A percentile compares a stretch with the other conserved stretches of the same genome.
These are phyloP conservation scores for Aspergillus udagawae DNA, from an alignment of 2,329 filamentous ascomycete genomes.

Conservation along the genomic window DNA sequence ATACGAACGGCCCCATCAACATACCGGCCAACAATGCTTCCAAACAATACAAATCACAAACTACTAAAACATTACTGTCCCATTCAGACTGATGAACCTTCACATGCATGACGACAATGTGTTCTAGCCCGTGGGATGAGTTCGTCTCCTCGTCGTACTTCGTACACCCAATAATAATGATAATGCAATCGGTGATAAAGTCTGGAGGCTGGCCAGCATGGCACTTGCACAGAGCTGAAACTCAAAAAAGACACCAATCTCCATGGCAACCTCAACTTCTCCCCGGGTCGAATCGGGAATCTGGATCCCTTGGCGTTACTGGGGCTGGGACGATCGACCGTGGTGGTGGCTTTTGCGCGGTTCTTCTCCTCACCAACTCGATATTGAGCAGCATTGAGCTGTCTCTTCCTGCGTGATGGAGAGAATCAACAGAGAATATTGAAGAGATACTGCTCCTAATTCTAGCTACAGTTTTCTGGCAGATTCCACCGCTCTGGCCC, in stretches of 20 bases:
- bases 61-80: neutral
- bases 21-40: neutral
- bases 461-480: neutral
- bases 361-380: conserved; percentile 1
- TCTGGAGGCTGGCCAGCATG: conserved; percentile 11
- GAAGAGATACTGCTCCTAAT: neutral
- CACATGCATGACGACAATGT: neutral
- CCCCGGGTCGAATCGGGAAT: conserved; percentile 15
- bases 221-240: neutral
- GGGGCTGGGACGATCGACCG: conserved; percentile 14
- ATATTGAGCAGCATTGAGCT: neutral
- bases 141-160: neutral
- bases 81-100: neutral
- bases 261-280: conserved; percentile 17
- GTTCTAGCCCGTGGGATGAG: neutral
- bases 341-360: conserved; percentile 3
- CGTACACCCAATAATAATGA: neutral
- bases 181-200: conserved; percentile 7
- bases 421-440: neutral
- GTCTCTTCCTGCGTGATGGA: neutral
- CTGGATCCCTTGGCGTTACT: conserved; percentile 12
- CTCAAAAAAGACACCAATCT: conserved; percentile 7
- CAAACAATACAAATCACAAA: neutral
- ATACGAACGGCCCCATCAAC: neutral
- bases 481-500: neutral